Evolutionary conservation across 495 filamentous ascomycete species (phyloP).

Genomic region (Talaromyces adpressus): DNA sequence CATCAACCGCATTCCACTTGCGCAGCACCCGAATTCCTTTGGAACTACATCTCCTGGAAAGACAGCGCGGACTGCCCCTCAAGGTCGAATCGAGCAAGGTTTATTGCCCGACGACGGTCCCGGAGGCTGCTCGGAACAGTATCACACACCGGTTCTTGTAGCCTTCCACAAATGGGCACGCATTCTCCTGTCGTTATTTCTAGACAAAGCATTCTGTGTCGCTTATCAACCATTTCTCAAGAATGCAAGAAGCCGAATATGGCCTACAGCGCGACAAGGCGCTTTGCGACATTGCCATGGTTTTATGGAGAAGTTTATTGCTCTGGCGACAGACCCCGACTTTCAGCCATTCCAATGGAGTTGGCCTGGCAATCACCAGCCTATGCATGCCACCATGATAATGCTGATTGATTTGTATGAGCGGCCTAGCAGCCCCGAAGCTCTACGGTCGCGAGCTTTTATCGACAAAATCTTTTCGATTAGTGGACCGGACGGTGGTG

Average conservation of each 20-base stretch:
- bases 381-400: slow-evolving; percentile 52
- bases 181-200: slow-evolving; percentile 37
- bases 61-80: slow-evolving; percentile 16
- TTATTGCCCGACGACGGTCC: slow-evolving; percentile 32
- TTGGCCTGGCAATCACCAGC: slow-evolving; percentile 50
- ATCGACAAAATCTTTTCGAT: slow-evolving; percentile 47
- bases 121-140: slow-evolving; percentile 35
- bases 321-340: slow-evolving; percentile 42
- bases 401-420: slow-evolving; percentile 52
- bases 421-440: slow-evolving; percentile 41
- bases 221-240: slow-evolving; percentile 51
- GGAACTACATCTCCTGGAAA: slow-evolving; percentile 8
- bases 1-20: slow-evolving; percentile 29
- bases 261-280: slow-evolving; percentile 46
- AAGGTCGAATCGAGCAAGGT: neutral
- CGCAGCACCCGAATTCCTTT: slow-evolving; percentile 13
- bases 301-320: slow-evolving; percentile 49
- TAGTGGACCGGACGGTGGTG: slow-evolving; percentile 45
- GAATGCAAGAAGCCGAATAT: slow-evolving; percentile 47
- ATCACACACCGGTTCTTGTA: slow-evolving; percentile 36
- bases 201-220: slow-evolving; percentile 47
- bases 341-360: slow-evolving; percentile 55
- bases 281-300: slow-evolving; percentile 48
- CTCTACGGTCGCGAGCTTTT: slow-evolving; percentile 38
- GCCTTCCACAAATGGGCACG: slow-evolving; percentile 42